Conservation (phyloP, 2,329 filamentous ascomycete genomes). For the Bipolaris oryzae region DNA sequence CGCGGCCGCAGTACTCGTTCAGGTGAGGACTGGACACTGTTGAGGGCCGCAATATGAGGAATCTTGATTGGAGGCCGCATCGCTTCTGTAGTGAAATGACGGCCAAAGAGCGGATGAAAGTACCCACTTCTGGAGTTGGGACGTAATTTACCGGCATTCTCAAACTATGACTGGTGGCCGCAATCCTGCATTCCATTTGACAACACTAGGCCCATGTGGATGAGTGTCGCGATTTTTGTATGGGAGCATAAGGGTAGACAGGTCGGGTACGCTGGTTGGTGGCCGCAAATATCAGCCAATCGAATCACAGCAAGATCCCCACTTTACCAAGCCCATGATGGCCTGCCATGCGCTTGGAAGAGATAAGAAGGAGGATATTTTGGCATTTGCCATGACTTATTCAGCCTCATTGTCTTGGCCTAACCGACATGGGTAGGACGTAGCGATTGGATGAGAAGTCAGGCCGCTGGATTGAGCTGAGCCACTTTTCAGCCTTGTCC, state of each 20-base stretch:
- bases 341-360: background rate
- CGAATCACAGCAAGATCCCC: background rate
- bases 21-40: background rate
- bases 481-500: background rate
- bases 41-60: background rate
- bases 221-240: background rate
- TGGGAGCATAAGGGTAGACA: background rate
- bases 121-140: background rate
- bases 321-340: background rate
- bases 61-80: background rate
- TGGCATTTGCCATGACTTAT: background rate
- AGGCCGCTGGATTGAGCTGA: background rate
- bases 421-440: background rate
- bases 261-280: background rate
- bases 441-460: background rate
- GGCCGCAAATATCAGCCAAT: background rate
- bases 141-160: background rate
- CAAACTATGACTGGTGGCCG: background rate
- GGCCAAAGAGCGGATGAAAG: background rate
- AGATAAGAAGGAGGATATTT: background rate
- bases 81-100: background rate
- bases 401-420: background rate
- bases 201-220: background rate
- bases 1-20: background rate
- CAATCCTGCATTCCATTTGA: background rate